phyloP scores from a whole-genome alignment of 228 moss, liverwort and hornwort species.

The Sphagnum magellanicum region DNA sequence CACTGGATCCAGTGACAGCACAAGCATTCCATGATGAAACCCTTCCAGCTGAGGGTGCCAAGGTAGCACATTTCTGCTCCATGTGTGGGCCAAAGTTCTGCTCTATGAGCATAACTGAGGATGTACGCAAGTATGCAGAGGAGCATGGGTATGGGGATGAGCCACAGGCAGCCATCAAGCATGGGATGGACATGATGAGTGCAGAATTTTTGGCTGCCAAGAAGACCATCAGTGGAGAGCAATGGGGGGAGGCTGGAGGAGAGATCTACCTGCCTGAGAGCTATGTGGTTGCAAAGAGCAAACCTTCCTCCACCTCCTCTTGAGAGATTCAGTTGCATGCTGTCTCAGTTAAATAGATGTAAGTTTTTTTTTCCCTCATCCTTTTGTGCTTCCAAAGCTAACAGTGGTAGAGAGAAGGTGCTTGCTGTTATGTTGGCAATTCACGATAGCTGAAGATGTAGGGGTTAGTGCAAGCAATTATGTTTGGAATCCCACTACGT shows the following conservation, averaged over 20 bases:
- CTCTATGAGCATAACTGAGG: constrained; percentile 98
- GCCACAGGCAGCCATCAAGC: constrained; percentile 69
- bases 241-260: constrained; percentile 92
- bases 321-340: constrained; percentile 2
- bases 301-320: constrained; percentile 5
- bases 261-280: constrained; percentile 90
- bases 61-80: constrained; percentile 93
- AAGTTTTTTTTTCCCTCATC: too few relatives aligned
- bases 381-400: too few relatives aligned
- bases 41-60: constrained; percentile 84
- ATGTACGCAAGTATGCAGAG: constrained; percentile 87
- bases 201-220: constrained; percentile 73
- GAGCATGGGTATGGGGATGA: constrained; percentile 90
- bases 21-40: constrained; percentile 87
- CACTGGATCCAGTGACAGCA: constrained; percentile 86
- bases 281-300: constrained; percentile 39
- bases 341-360: too few relatives aligned
- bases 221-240: constrained; percentile 93
- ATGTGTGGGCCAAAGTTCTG: constrained; percentile 99
- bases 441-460: too few relatives aligned
- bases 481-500: too few relatives aligned
- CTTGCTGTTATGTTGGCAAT: too few relatives aligned
- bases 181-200: constrained; percentile 88
- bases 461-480: too few relatives aligned
- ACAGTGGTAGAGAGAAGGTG: too few relatives aligned